Evolutionary conservation across 768 basidiomycete genomes (phyloP), one percentile per base, ranked within the genome.

Genomic region (Lactifluus hygrophoroides): DNA sequence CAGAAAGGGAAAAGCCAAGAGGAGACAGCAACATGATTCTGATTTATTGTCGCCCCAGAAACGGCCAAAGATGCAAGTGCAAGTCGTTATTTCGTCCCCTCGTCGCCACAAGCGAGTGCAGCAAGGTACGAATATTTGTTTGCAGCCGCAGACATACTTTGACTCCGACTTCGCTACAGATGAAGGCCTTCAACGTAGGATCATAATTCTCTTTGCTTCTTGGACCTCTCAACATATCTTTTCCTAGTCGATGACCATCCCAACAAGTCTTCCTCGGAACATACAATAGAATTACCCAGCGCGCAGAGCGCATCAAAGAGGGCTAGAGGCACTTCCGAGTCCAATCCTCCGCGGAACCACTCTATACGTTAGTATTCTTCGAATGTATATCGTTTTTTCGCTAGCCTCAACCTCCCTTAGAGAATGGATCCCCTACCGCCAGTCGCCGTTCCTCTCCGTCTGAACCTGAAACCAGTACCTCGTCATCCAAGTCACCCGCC

Each of bases 11-110:
- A 60, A 47, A 38, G 27, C 28, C 25, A 58, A 42, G 50, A 53
- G 53, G 32, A 45, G 53, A 58, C 32, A 40, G 27, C 51, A 57
- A 56, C 27, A 14, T 27, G 17, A 61, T 50, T 51, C 63, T 3
- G 55, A 61, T n/a, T 9, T n/a, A 46, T 1, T 62, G 51, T 13
- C 47, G 6, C 60, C 69, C 3, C 68, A 65, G 17, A 76, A 75
- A 57, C 70, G 71, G 7, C 64, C 60, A 27, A 73, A 66, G 59
- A 64, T 47, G 11, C 34, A 21, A 23, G 14, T 43, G 3, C 19
- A 34, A 7, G n/a, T 23, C 8, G n/a, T 71, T 21, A 57, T 64
- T 21, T 70, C 50, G 27, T 40, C 43, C 5, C 6, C 44, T n/a
- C 19, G 30, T 16, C 54, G 32, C 6, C 54, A 32, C 14, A 49